Base-by-base conservation (phyloP, 225 moss, liverwort and hornwort species). In the Takakia lepidozioides region DNA sequence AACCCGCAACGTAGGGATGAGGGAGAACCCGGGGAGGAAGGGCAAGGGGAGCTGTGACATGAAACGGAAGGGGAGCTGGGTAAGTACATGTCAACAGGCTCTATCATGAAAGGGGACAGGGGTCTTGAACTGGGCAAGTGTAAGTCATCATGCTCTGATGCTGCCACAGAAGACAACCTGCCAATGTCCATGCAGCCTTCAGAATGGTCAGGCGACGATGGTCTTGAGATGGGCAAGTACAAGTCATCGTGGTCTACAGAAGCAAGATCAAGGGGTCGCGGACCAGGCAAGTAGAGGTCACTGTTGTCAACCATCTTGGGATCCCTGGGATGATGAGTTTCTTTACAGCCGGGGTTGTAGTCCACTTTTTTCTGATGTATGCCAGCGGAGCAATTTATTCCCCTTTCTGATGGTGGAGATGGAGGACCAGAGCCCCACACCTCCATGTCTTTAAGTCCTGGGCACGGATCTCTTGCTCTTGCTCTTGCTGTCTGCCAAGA, bases 1-100 rank as follows among this genome's bases (percentile, higher is more conserved):
- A n/a, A n/a, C n/a, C n/a, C n/a, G n/a, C n/a, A n/a, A n/a, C n/a
- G n/a, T n/a, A n/a, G n/a, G n/a, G n/a, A n/a, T n/a, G n/a, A n/a
- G n/a, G n/a, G n/a, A 15, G 45, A 46, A 46, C 25, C 21, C 14
- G 21, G 25, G 27, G 48, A 49, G 29, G 27, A 49, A 49, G 29
- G n/a, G n/a, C n/a, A n/a, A n/a, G n/a, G 48, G 10, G 48, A 49
- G 18, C 26, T 49, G 17, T 4, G 26, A 1, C 48, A 16, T 8
- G 27, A 27, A 28, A 49, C 27, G n/a, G 48, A 27, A 4, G 14
- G 26, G 26, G 48, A 29, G 16, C 48, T 15, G 8, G 48, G 48
- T 49, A 28, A 29, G 14, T 16, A 41, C 41, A 17, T 20, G n/a
- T 16, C 8, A 41, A 14, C 18, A 41, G 41, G 8, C 19, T 16